phyloP scores from a whole-genome alignment of 768 basidiomycete species.

The Cubamyces sp. region DNA sequence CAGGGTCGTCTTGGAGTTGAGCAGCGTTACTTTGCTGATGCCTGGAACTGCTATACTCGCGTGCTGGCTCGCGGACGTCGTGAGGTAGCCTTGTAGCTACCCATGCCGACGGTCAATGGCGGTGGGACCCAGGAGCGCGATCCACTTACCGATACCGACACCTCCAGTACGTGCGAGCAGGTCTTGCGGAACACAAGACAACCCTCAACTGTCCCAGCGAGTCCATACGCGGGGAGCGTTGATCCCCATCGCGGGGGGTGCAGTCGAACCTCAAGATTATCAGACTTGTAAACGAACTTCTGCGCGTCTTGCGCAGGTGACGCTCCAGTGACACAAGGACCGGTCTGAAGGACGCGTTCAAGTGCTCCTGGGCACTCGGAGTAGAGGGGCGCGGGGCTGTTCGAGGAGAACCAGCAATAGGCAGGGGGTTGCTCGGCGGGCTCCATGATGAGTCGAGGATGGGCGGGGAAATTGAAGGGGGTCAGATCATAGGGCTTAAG shows the following conservation, averaged over 20 bases:
- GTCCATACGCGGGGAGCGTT: slow-evolving; percentile 46
- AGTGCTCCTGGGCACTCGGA: slow-evolving; percentile 34
- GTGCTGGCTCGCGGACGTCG: slow-evolving; percentile 37
- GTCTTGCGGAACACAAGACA: slow-evolving; percentile 39
- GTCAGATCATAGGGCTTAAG: slow-evolving; percentile 10
- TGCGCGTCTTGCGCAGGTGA: slow-evolving; percentile 25
- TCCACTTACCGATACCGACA: slow-evolving; percentile 43
- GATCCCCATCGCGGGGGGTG: slow-evolving; percentile 45
- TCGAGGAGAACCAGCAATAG: slow-evolving; percentile 13
- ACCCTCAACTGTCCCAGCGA: slow-evolving; percentile 46
- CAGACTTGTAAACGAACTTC: slow-evolving; percentile 43
- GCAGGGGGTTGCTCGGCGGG: slow-evolving; percentile 19
- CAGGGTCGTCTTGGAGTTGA: slow-evolving; percentile 36
- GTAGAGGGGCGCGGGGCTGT: slow-evolving; percentile 32
- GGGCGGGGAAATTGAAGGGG: not conserved
- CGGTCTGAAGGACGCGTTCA: slow-evolving; percentile 43
- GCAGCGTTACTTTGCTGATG: slow-evolving; percentile 33
- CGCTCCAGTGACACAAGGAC: slow-evolving; percentile 23
- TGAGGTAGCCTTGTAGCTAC: slow-evolving; percentile 45
- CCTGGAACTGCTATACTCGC: slow-evolving; percentile 32
- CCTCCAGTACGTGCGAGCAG: slow-evolving; percentile 41
- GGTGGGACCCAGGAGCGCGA: not conserved
- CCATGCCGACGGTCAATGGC: slow-evolving; percentile 1
- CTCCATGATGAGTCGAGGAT: slow-evolving; percentile 12
- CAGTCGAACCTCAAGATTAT: slow-evolving; percentile 45